A percentile compares a stretch with the other conserved stretches of the same genome.
These are phyloP conservation scores for apple (Malus domestica) DNA, from an alignment of 306 rosid genomes.

Conservation along the genomic window ASM211411v1 NC_041792.1:29755407-29755906, in stretches of 20 bases:
- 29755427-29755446: background rate
- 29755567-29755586: background rate
- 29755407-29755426: too few species aligned
- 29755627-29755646: background rate
- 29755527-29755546: background rate
- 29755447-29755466: background rate
- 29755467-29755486: background rate
- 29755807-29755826: constrained; percentile 36
- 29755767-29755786: constrained; percentile 2
- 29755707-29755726: background rate
- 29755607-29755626: background rate
- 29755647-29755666: background rate
- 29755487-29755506: background rate
- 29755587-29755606: background rate
- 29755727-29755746: background rate
- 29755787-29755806: constrained; percentile 2
- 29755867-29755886: constrained; percentile 67
- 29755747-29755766: background rate
- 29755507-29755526: background rate
- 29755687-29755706: background rate
- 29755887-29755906: constrained; percentile 76
- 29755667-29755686: background rate
- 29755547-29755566: background rate
- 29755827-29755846: constrained; percentile 86
- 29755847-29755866: constrained; percentile 73